Conservation (phyloP, 257 asterid genomes). For the Solanum etuberosum region DNA sequence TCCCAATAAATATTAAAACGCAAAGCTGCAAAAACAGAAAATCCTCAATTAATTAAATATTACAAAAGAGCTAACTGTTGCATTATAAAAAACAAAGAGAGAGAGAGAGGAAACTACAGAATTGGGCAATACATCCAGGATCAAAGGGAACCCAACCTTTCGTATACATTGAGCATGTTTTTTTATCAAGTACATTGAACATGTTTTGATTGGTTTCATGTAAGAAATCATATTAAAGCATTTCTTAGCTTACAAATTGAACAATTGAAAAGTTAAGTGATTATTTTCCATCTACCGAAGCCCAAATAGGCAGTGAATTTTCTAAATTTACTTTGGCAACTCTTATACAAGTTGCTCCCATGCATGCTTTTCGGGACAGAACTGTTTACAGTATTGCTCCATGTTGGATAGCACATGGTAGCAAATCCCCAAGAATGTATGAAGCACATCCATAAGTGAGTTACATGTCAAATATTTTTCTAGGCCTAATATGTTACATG, state of each 20-base stretch:
- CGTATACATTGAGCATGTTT: neutral
- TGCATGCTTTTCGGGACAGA: neutral
- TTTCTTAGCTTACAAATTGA: neutral
- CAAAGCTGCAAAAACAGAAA: constrained; percentile 24
- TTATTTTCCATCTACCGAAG: neutral
- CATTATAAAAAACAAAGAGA: neutral
- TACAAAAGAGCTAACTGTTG: neutral
- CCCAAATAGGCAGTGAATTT: neutral
- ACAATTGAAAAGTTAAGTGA: neutral
- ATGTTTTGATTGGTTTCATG: neutral
- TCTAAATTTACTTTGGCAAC: neutral
- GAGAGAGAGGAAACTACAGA: neutral
- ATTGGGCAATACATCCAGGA: neutral
- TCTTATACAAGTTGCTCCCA: neutral
- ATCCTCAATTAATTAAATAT: neutral
- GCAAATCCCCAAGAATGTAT: neutral
- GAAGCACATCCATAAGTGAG: neutral
- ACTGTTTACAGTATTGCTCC: neutral
- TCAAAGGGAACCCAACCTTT: neutral
- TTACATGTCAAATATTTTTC: neutral
- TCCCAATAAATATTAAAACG: constrained; percentile 24
- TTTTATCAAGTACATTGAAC: neutral
- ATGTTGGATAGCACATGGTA: neutral
- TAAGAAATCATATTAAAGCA: neutral
- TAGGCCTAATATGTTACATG: neutral